phyloP scores from a whole-genome alignment of 2,329 filamentous ascomycete genomes.

The Xylogone sp. region DNA sequence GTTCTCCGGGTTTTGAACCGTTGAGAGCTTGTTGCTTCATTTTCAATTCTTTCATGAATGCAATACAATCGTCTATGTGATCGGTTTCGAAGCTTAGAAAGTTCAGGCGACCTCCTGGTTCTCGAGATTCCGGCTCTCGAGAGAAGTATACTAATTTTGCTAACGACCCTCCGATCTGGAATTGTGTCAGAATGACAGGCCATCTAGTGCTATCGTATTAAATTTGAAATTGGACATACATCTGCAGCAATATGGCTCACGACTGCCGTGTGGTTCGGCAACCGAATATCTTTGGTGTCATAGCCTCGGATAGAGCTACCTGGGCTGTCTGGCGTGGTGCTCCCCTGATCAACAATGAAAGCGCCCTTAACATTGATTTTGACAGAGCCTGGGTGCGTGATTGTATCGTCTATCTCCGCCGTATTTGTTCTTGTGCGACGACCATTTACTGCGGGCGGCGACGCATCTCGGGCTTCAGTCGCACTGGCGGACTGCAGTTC shows the following conservation, averaged over 20 bases:
- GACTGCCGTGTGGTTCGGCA: conserved; percentile 91
- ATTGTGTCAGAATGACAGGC: not conserved
- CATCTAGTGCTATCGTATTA: not conserved
- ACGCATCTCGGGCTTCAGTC: not conserved
- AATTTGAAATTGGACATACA: conserved; percentile 50
- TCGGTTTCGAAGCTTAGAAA: conserved; percentile 97
- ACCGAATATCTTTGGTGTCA: conserved; percentile 89
- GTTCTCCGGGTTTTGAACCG: conserved; percentile 64
- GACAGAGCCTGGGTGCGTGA: conserved; percentile 65
- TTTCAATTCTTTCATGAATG: conserved; percentile 84
- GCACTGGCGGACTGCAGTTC: not conserved
- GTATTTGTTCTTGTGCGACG: conserved; percentile 28
- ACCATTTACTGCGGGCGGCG: not conserved
- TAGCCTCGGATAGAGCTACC: conserved; percentile 39
- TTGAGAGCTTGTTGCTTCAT: conserved; percentile 75
- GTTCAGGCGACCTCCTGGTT: conserved; percentile 85
- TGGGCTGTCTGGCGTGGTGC: conserved; percentile 46
- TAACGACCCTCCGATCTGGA: conserved; percentile 87
- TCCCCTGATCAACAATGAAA: conserved; percentile 88
- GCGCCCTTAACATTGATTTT: conserved; percentile 96
- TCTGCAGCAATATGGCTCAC: conserved; percentile 97
- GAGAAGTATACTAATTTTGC: conserved; percentile 98
- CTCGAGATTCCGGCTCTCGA: conserved; percentile 73
- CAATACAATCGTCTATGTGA: conserved; percentile 86
- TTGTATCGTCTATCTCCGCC: conserved; percentile 31